Percentiles rank a stretch among this genome's conserved stretches.
phyloP scores from a whole-genome alignment of 2,329 filamentous ascomycete species.

The Shiraia sp. region DNA sequence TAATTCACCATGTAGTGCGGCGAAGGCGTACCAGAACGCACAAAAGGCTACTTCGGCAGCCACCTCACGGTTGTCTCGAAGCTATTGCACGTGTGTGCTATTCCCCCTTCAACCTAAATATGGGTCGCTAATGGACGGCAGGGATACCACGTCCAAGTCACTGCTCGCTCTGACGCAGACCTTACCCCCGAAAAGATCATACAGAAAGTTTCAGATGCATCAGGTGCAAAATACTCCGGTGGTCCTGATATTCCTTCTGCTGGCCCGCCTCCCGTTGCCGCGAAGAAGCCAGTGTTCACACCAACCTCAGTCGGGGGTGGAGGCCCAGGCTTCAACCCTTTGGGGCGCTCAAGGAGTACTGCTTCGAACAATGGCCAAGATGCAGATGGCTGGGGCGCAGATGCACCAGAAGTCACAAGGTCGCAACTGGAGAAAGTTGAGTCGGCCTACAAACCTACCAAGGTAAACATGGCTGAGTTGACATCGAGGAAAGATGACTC shows the following conservation, averaged over 20 bases:
- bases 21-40: conserved; percentile 95
- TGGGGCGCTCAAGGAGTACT: conserved; percentile 65
- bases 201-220: conserved; percentile 92
- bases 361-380: conserved; percentile 65
- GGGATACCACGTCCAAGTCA: conserved; percentile 97
- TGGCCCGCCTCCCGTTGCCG: conserved; percentile 69
- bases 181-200: conserved; percentile 86
- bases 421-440: conserved; percentile 89
- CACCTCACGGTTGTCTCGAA: conserved; percentile 89
- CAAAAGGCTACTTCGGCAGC: conserved; percentile 98
- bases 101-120: conserved; percentile 1
- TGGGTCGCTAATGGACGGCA: conserved; percentile 37
- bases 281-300: conserved; percentile 90
- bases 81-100: conserved; percentile 73
- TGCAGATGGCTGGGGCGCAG: conserved; percentile 89
- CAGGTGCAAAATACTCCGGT: conserved; percentile 89
- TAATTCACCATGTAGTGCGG: conserved; percentile 65
- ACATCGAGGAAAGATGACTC: conserved; percentile 72
- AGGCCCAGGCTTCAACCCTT: conserved; percentile 65
- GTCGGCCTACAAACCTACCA: conserved; percentile 91
- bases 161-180: conserved; percentile 87
- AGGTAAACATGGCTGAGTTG: conserved; percentile 88
- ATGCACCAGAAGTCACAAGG: conserved; percentile 88
- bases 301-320: conserved; percentile 68
- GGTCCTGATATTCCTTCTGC: conserved; percentile 60